Evolutionary conservation across 352 stramenopile genomes (phyloP), one percentile per base, ranked within the genome.

Genomic region (Phytopythium vexans): DNA sequence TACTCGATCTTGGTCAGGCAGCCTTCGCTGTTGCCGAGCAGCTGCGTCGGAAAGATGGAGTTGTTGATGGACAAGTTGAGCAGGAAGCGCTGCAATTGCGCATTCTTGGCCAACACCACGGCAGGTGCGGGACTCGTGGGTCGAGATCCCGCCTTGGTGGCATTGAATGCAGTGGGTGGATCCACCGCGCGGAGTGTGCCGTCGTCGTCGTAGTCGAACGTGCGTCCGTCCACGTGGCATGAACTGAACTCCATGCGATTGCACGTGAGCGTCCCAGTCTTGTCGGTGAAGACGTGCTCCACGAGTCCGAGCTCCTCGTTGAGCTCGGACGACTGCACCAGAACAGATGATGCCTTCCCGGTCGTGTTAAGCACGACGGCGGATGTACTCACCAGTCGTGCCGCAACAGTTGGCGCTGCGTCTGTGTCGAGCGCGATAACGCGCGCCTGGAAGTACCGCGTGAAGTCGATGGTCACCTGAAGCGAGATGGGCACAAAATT

Each of bases 231-330:
- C 1, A 98, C 77, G 50, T 91, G 93, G 52, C 89, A 98, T 11
- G 82, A 82, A 27, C 94, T 94, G 58, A 99, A 98, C 27, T 91
- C 70, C 92, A 98, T 98, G 5, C 84, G 77, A 60, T 98, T 98
- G 51, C 87, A 86, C 8, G 92, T 98, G 11, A 98, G 64, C 11
- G 92, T 98, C 12, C 92, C 92, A 2, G 92, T 98, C 57, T 97
- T 98, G 58, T 98, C 92, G 0, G 67, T 97, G 70, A 99, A 99
- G 32, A 99, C 89, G 60, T 99, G 97, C 50, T 98, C 77, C 12
- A 99, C 88, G 61, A 97, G 75, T 6, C 95, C 97, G 16, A 98
- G 68, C 46, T 98, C 88, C 52, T 95, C 91, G 42, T 94, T 96
- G 33, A 98, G 64, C 52, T 96, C 87, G 0, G 86, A 93, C 0